Percentiles rank a stretch among this genome's conserved stretches.
These are phyloP conservation scores for Ascochyta fabae DNA, from an alignment of 2,329 filamentous ascomycete genomes.

Conservation along the genomic window DNA sequence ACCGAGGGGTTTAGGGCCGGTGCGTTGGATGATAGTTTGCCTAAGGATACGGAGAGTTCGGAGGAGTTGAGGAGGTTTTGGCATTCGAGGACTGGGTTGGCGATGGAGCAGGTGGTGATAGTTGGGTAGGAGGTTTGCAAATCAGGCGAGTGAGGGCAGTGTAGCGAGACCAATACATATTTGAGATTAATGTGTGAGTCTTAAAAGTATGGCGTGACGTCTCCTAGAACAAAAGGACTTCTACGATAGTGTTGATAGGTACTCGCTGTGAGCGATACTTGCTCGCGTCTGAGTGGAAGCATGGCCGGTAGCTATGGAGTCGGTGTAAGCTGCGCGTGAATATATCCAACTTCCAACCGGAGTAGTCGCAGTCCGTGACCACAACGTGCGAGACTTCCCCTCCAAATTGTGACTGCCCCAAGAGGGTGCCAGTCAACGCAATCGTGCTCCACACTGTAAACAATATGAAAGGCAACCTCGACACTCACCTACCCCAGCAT, in stretches of 20 bases:
- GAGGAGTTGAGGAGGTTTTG: slow-evolving; percentile 19
- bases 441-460: neutral
- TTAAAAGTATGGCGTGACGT: no score
- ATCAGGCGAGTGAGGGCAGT: neutral
- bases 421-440: neutral
- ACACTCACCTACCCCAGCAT: neutral
- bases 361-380: no score
- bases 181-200: neutral
- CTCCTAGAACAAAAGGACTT: no score
- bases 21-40: slow-evolving; percentile 22
- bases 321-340: no score
- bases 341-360: no score
- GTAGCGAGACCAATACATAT: neutral
- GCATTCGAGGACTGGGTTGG: slow-evolving; percentile 23
- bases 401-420: neutral
- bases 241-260: no score
- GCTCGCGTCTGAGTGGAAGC: no score
- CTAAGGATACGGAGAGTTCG: slow-evolving; percentile 20
- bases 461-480: neutral
- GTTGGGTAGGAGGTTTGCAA: neutral
- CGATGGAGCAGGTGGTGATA: slow-evolving; percentile 28
- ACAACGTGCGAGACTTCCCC: no score
- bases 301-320: no score
- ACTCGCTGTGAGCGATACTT: no score
- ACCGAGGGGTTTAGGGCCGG: slow-evolving; percentile 19